Base-by-base conservation (phyloP, 352 stramenopile genomes). In the Phytopythium aichiense region DNA sequence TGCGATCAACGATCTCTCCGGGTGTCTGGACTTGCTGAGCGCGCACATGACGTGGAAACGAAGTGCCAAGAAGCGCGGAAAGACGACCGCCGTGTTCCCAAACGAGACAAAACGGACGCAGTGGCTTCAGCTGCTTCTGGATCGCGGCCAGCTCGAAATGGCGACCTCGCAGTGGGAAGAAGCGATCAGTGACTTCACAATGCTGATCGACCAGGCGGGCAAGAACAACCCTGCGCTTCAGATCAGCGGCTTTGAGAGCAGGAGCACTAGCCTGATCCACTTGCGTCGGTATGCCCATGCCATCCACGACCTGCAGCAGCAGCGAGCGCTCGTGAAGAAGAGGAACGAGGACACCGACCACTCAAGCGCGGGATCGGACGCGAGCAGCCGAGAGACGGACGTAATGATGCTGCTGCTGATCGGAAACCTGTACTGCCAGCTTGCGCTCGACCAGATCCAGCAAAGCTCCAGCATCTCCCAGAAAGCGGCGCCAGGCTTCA, bases 401-500 rank as follows among this genome's bases (percentile, higher is more conserved):
- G 28, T 63, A 0, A 35, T 89, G 6, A 75, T 76, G 48, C 72
- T 66, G 23, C 43, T 87, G 3, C 55, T 82, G 23, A 70, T 89
- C 0, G 79, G 73, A 2, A 89, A 87, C 48, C 59, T 89, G 25
- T 84, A 89, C 64, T 87, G 74, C 43, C 75, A 87, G 20, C 51
- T 82, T 0, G 74, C 76, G 7, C 68, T 84, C 13, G 73, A 87
- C 33, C 67, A 87, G n/a, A 67, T 76, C 48, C 72, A 72, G 22
- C 53, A 65, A 7, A 77, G 59, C 31, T 64, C 74, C 2, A 65
- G 22, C 0, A 52, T 69, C 7, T 58, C 64, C 7, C 65, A 69
- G 12, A 84, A 76, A 25, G 60, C 56, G 7, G 56, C 67, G 2
- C 46, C 48, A 23, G 54, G 37, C 6, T 60, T 76, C 55, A 76